phyloP scores from a whole-genome alignment of 2,329 filamentous ascomycete species.

The Neopestalotiopsis clavispora region DNA sequence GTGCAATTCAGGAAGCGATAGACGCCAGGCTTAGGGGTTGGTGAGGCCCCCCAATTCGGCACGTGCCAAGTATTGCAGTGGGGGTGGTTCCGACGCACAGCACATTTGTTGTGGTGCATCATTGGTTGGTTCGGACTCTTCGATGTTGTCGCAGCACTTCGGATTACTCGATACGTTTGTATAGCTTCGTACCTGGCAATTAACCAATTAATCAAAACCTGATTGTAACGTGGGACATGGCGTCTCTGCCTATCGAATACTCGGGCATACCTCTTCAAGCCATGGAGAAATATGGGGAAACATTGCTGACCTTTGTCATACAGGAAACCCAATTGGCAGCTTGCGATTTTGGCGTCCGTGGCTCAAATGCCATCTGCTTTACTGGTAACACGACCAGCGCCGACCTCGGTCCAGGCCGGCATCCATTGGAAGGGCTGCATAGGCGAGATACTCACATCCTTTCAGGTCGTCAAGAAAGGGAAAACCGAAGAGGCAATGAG shows the following conservation, averaged over 20 bases:
- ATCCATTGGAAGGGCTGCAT: background rate
- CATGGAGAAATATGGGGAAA: background rate
- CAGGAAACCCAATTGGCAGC: background rate
- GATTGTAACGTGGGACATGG: background rate
- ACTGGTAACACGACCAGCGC: background rate
- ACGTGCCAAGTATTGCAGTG: background rate
- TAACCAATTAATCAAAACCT: constrained; percentile 1
- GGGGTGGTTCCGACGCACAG: background rate
- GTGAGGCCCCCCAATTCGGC: background rate
- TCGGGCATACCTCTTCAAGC: background rate
- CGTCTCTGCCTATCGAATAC: background rate
- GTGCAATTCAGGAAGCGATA: constrained; percentile 16
- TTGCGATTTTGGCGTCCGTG: background rate
- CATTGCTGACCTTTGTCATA: background rate
- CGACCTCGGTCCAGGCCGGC: background rate
- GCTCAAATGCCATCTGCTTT: background rate
- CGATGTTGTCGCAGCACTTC: too few species aligned
- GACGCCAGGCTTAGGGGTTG: background rate
- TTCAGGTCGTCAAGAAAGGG: background rate
- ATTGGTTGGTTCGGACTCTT: too few species aligned
- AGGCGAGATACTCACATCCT: background rate
- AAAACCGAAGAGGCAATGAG: background rate
- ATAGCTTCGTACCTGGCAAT: background rate
- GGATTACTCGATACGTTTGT: background rate
- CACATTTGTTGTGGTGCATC: background rate